Conservation (phyloP, 495 filamentous ascomycete species). For the Talaromyces borbonicus region DNA sequence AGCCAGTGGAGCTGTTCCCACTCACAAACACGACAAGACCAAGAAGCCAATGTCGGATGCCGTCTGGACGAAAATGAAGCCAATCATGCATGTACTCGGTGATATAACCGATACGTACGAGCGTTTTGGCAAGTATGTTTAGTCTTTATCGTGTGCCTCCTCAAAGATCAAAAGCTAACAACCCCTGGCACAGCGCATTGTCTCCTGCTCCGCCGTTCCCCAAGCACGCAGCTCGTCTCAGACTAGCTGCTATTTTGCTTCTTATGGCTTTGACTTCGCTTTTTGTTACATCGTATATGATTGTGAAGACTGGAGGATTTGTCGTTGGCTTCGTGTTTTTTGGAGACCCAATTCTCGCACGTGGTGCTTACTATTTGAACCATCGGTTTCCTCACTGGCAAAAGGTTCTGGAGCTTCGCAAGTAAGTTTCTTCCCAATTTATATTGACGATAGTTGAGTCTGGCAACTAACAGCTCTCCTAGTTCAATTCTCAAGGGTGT, state of each 20-base stretch:
- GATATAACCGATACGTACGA: slow-evolving; percentile 75
- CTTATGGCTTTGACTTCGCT: slow-evolving; percentile 48
- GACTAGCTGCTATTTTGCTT: slow-evolving; percentile 50
- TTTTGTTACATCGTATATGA: slow-evolving; percentile 60
- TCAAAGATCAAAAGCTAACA: slow-evolving; percentile 9
- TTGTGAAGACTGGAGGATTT: slow-evolving; percentile 61
- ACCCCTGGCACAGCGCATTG: slow-evolving; percentile 42
- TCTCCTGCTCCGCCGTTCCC: slow-evolving; percentile 74
- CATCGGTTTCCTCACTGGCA: slow-evolving; percentile 63
- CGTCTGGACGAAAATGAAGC: slow-evolving; percentile 66
- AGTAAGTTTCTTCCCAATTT: slow-evolving; percentile 33
- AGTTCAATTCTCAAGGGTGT: slow-evolving; percentile 74
- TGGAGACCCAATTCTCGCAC: slow-evolving; percentile 60
- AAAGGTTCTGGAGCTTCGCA: slow-evolving; percentile 58
- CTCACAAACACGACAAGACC: slow-evolving; percentile 61
- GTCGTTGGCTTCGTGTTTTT: slow-evolving; percentile 67
- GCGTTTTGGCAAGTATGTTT: slow-evolving; percentile 57
- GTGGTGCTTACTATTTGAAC: slow-evolving; percentile 52
- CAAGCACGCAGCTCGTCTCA: slow-evolving; percentile 47
- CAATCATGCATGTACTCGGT: slow-evolving; percentile 65
- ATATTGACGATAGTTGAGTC: slow-evolving; percentile 6
- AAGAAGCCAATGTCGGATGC: slow-evolving; percentile 73
- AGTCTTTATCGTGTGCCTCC: too few relatives aligned
- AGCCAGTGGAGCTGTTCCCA: slow-evolving; percentile 33
- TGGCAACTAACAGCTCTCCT: slow-evolving; percentile 6